These are phyloP conservation scores for Tolypocladium paradoxum DNA, from an alignment of 2,329 filamentous ascomycete species.

Conservation along the genomic window DNA sequence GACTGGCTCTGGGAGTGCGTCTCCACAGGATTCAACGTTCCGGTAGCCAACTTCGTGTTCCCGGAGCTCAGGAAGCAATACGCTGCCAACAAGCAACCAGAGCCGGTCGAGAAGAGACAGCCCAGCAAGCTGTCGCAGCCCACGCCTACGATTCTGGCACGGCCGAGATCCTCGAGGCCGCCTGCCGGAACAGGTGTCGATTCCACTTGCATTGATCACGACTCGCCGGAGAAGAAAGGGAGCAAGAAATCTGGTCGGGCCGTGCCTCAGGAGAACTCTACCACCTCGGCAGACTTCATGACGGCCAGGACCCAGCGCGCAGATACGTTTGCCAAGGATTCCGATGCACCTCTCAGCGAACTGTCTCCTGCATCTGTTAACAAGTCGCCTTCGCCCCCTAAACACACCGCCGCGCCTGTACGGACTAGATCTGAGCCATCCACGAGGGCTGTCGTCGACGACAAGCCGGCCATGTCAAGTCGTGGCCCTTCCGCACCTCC, in stretches of 20 bases:
- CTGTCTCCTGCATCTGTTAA: conserved; percentile 30
- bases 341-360: conserved; percentile 28
- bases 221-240: conserved; percentile 11
- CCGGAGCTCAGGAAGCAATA: conserved; percentile 30
- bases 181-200: conserved; percentile 22
- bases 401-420: conserved; percentile 8
- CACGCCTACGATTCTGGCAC: not conserved
- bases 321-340: conserved; percentile 15
- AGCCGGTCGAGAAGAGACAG: not conserved
- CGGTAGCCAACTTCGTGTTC: conserved; percentile 36
- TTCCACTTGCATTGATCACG: conserved; percentile 26
- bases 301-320: conserved; percentile 29
- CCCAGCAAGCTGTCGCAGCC: not conserved
- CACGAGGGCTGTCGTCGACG: conserved; percentile 5
- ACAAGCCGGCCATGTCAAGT: conserved; percentile 1
- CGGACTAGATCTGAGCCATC: conserved; percentile 29
- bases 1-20: conserved; percentile 85
- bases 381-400: conserved; percentile 25
- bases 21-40: conserved; percentile 36
- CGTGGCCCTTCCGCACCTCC: conserved; percentile 6
- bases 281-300: conserved; percentile 26
- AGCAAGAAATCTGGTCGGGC: conserved; percentile 1
- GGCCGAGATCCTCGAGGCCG: conserved; percentile 2
- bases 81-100: conserved; percentile 6
- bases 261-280: conserved; percentile 10